A percentile compares a stretch with the other conserved stretches of the same genome.
These are phyloP conservation scores for Cicer cuneatum DNA, from an alignment of 306 rosid species.

Conservation along the genomic window DNA sequence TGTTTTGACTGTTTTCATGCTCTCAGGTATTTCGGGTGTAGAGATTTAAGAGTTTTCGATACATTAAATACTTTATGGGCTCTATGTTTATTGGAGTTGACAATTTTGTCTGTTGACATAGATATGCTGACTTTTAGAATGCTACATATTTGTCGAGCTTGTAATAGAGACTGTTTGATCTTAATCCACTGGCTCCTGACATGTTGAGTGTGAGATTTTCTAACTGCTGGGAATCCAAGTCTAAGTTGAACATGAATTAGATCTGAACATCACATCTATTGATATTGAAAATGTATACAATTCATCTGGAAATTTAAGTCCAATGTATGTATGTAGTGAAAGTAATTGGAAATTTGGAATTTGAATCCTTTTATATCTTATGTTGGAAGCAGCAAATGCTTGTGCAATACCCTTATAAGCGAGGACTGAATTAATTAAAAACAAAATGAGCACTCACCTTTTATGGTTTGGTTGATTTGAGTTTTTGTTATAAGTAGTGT, in stretches of 20 bases:
- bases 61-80: not conserved
- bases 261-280: constrained; percentile 2
- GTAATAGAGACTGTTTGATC: not conserved
- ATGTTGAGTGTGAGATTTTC: not conserved
- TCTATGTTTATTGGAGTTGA: no score
- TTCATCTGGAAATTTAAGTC: not conserved
- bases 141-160: not conserved
- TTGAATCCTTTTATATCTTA: no score
- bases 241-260: not conserved
- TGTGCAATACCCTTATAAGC: no score
- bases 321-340: not conserved
- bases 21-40: not conserved
- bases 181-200: not conserved
- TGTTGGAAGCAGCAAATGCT: no score
- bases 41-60: constrained; percentile 9
- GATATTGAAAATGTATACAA: constrained; percentile 2
- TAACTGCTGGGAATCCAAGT: not conserved
- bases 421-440: no score
- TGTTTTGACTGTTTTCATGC: constrained; percentile 16
- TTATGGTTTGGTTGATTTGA: no score
- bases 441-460: no score
- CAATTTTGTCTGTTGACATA: not conserved
- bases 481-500: no score
- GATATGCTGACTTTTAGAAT: not conserved
- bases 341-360: constrained; percentile 7